phyloP scores from a whole-genome alignment of 768 basidiomycete genomes.

The Mycena capillaripes region DNA sequence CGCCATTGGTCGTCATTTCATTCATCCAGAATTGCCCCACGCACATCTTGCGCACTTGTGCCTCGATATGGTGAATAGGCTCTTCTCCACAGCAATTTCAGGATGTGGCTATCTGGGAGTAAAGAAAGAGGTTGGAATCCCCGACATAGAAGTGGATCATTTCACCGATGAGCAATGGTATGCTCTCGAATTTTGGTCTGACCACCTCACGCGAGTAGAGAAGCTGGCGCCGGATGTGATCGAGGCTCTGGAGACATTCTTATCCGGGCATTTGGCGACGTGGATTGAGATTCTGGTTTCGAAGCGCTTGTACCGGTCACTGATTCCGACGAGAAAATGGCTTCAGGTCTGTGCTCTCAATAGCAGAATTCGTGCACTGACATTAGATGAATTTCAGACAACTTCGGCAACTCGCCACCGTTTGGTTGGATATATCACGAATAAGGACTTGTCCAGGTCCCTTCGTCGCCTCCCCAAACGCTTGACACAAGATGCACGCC shows the following conservation, averaged over 20 bases:
- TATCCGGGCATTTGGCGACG: neutral
- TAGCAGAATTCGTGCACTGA: no score
- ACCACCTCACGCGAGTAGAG: neutral
- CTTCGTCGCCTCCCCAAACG: no score
- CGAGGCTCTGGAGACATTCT: neutral
- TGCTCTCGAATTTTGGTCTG: neutral
- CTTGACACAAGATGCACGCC: no score
- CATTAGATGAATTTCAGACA: no score
- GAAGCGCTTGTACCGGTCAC: neutral
- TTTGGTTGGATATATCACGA: no score
- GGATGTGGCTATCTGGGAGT: neutral
- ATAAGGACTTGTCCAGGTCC: no score
- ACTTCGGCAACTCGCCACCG: no score
- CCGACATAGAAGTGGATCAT: neutral
- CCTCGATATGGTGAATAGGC: neutral
- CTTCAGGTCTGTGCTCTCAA: no score
- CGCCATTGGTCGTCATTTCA: neutral
- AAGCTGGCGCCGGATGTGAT: neutral
- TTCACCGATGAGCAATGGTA: constrained; percentile 6
- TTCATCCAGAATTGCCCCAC: neutral
- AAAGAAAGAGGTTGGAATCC: neutral
- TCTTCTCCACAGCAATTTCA: neutral
- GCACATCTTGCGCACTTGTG: neutral
- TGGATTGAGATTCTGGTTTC: constrained; percentile 1
- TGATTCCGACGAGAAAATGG: neutral